Evolutionary conservation across 2,329 filamentous ascomycete species (phyloP), one percentile per base, ranked within the genome.

Genomic region (Fusarium anguioides): DNA sequence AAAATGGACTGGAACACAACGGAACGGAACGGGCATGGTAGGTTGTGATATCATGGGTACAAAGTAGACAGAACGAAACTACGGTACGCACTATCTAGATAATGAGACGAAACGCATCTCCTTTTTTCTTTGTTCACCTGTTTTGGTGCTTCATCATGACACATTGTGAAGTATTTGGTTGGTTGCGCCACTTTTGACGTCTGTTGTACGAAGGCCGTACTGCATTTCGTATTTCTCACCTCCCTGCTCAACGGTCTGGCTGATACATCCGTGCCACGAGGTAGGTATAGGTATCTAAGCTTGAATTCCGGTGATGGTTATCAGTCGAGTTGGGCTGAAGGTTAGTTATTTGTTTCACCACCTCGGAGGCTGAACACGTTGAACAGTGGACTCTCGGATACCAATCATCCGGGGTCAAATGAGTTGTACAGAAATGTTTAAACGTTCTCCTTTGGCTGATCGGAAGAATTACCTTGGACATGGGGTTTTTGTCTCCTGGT

Each of bases 201-300:
- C 66, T 69, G 66, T 69, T 67, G 66, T 69, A 69, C 66, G 50
- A 69, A 64, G 27, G 14, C 33, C 17, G 39, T 45, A 69, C 50
- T 15, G 47, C 66, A 60, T 69, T 59, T 69, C 66, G 66, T 69
- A 69, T 69, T 68, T 47, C 40, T 65, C 33, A 47, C 47, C 36
- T 44, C 31, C 41, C 40, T 52, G 21, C 26, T 55, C 33, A 59
- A 61, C 40, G 49, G 54, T 41, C 26, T 42, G 40, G 35, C 40
- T 51, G 44, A 50, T 41, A 26, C 31, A 40, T 51, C 27, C 21
- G 49, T 68, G 11, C 45, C 21, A 65, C 60, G 55, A 45, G 26
- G 41, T n/a, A n/a, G n/a, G n/a, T n/a, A n/a, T n/a, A n/a, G n/a
- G n/a, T 40, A 20, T 29, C 29, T 14, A 48, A 37, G 49, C 26